Base-by-base conservation (phyloP, 2,329 filamentous ascomycete genomes). In the Cadophora malorum region DNA sequence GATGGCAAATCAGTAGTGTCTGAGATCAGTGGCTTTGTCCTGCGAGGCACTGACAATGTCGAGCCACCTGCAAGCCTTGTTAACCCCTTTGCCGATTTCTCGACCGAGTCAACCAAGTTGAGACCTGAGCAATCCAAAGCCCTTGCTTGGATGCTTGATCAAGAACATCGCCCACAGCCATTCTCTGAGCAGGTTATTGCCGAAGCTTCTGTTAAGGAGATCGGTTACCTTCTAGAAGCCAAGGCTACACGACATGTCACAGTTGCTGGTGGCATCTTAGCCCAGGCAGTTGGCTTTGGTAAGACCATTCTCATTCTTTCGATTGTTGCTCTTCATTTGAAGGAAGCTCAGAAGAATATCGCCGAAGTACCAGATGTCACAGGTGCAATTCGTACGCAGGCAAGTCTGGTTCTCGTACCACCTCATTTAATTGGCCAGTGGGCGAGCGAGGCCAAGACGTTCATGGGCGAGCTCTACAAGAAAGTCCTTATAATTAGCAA, bases 201-300 rank as follows among this genome's bases (percentile, higher is more conserved):
- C 67, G 89, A 91, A 74, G 82, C 82, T 2, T 68, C 82, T 0
- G 74, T 89, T 14, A 73, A 79, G 0, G 74, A 81, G 25, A 74
- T 89, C 35, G 81, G 83, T 12, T 90, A 87, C 85, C 83, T 85
- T 67, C 82, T 83, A 1, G 88, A 90, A 74, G 87, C 80, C 0
- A 78, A 76, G n/a, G 84, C 82, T n/a, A 72, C 81, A 67, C 75
- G 80, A 45, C 28, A 76, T n/a, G 60, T 80, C 63, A 45, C 68
- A 38, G 69, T 89, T 50, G 83, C 82, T 21, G 89, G 89, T 14
- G 89, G 89, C 5, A 81, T 91, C 21, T 80, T 90, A 41, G 88
- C 88, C 1, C 88, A 90, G 73, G 82, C 86, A 55, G 87, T 90
- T 41, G 88, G 87, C 0, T 91, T 89, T 73, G 90, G 90, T 0